These are phyloP conservation scores for Neopestalotiopsis rosae DNA, from an alignment of 2,329 filamentous ascomycete genomes.

Conservation along the genomic window DNA sequence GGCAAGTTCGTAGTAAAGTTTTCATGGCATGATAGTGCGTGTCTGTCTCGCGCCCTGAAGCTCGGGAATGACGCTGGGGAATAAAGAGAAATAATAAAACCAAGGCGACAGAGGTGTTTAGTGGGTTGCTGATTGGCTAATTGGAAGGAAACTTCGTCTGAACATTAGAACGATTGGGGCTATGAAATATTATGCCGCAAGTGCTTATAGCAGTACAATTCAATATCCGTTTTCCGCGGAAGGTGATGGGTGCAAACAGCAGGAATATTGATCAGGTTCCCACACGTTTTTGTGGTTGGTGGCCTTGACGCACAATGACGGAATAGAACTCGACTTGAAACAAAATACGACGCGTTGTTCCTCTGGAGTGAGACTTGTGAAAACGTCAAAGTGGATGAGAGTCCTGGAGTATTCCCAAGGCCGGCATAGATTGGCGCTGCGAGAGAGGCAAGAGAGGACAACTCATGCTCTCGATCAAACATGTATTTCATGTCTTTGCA, in stretches of 20 bases:
- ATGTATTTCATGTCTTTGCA: not conserved
- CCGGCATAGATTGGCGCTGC: not conserved
- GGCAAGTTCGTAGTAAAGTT: not conserved
- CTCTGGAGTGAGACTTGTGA: not conserved
- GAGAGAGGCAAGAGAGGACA: not conserved
- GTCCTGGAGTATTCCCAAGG: not conserved
- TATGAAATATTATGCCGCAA: not conserved
- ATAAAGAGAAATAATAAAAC: not conserved
- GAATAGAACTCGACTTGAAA: not conserved
- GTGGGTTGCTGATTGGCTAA: not conserved
- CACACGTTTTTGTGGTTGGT: not conserved
- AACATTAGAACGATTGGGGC: not conserved
- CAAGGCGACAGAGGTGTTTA: not conserved
- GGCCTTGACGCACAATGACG: not conserved
- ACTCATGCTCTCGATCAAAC: not conserved
- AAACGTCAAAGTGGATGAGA: not conserved
- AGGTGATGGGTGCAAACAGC: no score
- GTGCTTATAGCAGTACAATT: not conserved
- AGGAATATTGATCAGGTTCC: not conserved
- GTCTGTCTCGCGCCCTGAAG: not conserved
- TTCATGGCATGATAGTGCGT: not conserved
- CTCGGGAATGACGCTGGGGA: not conserved
- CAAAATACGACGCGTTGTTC: not conserved
- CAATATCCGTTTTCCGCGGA: no score
- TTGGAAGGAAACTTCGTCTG: not conserved